Evolutionary conservation across 257 asterid species (phyloP), one percentile per base, ranked within the genome.

Genomic region (Verbascum thapsus): DNA sequence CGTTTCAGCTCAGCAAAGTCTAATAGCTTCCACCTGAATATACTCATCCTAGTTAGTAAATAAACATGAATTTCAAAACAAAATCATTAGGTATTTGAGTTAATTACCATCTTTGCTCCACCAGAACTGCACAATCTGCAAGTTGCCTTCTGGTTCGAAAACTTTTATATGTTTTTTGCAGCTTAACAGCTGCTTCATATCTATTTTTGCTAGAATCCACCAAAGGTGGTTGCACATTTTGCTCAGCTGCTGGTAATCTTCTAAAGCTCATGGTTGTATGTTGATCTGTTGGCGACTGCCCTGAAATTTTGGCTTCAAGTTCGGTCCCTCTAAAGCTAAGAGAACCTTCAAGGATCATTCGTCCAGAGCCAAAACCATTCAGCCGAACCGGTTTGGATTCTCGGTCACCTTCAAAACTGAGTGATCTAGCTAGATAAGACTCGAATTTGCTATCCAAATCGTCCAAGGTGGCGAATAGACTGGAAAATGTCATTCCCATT

Each of bases 41-140:
- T 8, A 22, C 3, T 55, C 32, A 5, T 26, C 49, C 19, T 19
- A 13, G 13, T 39, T 43, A 13, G 60, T n/a, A 42, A 5, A 5
- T 8, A 56, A 67, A 34, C 18, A 26, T 13, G 42, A 23, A 3
- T 26, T 26, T 26, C 2, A 18, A 9, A 16, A 38, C 30, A 43
- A 15, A 35, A 11, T 20, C 58, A 12, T 32, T 45, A 7, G n/a
- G 22, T 1, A 26, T 30, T 0, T 19, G 13, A 9, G 0, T 0
- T 9, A n/a, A 12, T 12, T 32, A 32, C 97, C 97, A 90, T 83
- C 88, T 83, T 69, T 90, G 97, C 83, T 85, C 95, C 5, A 76
- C 95, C 22, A 90, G 75, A 62, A 90, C 95, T 4, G 95, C 97
- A 68, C 97, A 90, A 61, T 90, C 97, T 6, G 97, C 97, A 7